phyloP scores from a whole-genome alignment of 345 rosid genomes.

The Zanthoxylum bungeanum region DNA sequence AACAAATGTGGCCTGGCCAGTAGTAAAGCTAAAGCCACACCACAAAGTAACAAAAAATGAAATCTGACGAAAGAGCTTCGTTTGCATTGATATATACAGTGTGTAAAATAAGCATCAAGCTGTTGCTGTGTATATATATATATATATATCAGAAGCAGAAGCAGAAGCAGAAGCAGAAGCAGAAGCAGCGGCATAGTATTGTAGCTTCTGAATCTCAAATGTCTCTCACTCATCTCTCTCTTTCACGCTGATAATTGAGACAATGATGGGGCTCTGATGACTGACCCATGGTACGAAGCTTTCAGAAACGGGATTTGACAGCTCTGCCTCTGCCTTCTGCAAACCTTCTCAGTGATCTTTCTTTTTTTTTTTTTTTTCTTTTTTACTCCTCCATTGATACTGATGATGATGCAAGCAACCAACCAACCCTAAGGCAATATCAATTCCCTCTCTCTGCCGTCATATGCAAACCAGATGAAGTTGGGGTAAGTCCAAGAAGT shows the following conservation, averaged over 20 bases:
- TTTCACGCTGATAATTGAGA: conserved; percentile 34
- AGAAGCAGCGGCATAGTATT: background rate
- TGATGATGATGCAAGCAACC: conserved; percentile 22
- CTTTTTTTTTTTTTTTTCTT: no score
- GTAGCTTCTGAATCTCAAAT: background rate
- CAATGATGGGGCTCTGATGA: conserved; percentile 58
- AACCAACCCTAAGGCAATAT: no score
- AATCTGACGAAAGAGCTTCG: background rate
- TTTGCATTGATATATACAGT: background rate
- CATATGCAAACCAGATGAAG: conserved; percentile 15
- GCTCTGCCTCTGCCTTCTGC: conserved; percentile 23
- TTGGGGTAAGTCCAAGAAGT: background rate
- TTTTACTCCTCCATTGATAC: background rate
- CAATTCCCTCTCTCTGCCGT: conserved; percentile 44
- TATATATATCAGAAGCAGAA: no score
- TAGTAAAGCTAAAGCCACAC: no score
- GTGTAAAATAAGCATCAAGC: background rate
- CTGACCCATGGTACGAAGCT: conserved; percentile 31
- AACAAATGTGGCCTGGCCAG: no score
- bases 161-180: no score
- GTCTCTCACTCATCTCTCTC: background rate
- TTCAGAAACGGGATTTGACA: conserved; percentile 34
- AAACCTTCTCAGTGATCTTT: conserved; percentile 1
- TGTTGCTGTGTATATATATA: no score
- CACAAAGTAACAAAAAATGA: background rate